Evolutionary conservation across 495 filamentous ascomycete genomes (phyloP).

Genomic region (Sordaria brevicollis): DNA sequence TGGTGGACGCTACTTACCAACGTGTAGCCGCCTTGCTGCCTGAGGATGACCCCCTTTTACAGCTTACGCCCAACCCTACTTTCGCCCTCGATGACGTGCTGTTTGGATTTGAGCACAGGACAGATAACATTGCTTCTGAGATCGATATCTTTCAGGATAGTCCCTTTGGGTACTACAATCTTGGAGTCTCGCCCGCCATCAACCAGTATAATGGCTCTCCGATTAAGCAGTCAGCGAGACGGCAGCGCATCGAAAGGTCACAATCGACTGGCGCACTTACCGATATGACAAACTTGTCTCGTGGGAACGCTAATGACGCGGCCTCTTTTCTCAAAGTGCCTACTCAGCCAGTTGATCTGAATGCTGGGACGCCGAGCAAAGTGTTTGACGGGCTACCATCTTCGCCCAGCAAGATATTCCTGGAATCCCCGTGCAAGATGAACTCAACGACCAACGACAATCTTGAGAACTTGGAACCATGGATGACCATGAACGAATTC

Average conservation of each 20-base stretch:
- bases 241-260: constrained; percentile 47
- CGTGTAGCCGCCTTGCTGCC: constrained; percentile 49
- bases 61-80: constrained; percentile 58
- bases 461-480: constrained; percentile 28
- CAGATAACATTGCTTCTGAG: constrained; percentile 36
- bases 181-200: constrained; percentile 26
- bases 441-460: constrained; percentile 32
- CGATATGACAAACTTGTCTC: constrained; percentile 49
- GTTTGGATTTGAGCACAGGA: constrained; percentile 36
- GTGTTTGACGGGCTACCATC: constrained; percentile 39
- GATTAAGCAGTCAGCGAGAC: constrained; percentile 60
- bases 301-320: constrained; percentile 40
- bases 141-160: constrained; percentile 69
- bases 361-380: constrained; percentile 44
- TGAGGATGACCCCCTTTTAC: constrained; percentile 44
- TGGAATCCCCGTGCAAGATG: constrained; percentile 33
- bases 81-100: constrained; percentile 48
- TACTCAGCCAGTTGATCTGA: constrained; percentile 26
- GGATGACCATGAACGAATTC: constrained; percentile 41
- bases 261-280: constrained; percentile 51
- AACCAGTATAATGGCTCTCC: constrained; percentile 52
- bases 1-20: constrained; percentile 81
- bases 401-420: constrained; percentile 46
- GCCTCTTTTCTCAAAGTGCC: constrained; percentile 36
- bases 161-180: constrained; percentile 29